Conservation (phyloP, 345 rosid species). For the Acer negundo region DNA sequence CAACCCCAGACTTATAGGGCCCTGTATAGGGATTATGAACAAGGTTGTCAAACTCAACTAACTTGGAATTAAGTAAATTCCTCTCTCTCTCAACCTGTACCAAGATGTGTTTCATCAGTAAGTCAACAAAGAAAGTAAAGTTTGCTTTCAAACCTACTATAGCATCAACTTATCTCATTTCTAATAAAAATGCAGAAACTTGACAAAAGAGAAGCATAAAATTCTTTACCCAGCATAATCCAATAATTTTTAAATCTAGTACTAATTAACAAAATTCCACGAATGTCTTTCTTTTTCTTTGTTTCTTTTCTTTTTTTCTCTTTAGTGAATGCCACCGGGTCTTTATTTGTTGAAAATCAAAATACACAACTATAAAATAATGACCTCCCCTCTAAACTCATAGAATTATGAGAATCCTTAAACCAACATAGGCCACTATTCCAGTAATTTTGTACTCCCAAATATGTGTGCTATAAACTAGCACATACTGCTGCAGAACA, state of each 20-base stretch:
- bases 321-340: neutral
- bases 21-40: conserved; percentile 57
- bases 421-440: neutral
- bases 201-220: neutral
- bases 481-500: neutral
- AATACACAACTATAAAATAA: neutral
- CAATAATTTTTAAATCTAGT: neutral
- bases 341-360: neutral
- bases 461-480: neutral
- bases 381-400: neutral
- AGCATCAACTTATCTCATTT: neutral
- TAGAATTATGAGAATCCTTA: neutral
- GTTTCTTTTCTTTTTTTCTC: neutral
- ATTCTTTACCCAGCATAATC: neutral
- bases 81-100: conserved; percentile 81
- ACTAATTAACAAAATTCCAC: neutral
- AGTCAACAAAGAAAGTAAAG: neutral
- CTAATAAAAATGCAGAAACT: neutral
- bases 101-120: conserved; percentile 13
- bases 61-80: conserved; percentile 55
- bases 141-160: neutral
- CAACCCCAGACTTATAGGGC: conserved; percentile 29
- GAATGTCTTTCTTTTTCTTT: neutral
- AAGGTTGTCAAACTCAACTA: conserved; percentile 64
- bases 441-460: neutral